These are phyloP conservation scores for Penicillium sp. DNA, from an alignment of 2,329 filamentous ascomycete genomes.

Conservation along the genomic window DNA sequence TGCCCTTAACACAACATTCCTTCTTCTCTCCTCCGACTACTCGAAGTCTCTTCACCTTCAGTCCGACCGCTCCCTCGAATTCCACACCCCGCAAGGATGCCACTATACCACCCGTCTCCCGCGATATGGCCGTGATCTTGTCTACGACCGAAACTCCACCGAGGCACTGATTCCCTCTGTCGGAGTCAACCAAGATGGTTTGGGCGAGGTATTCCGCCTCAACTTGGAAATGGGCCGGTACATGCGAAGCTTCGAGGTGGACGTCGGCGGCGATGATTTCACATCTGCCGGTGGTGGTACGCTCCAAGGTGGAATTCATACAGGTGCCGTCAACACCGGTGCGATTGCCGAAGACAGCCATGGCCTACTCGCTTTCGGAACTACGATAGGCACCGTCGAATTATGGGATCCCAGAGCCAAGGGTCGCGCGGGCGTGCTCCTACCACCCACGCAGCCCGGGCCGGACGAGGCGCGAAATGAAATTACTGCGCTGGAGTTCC, in stretches of 20 bases:
- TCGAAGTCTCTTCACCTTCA: slow-evolving; percentile 94
- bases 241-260: slow-evolving; percentile 90
- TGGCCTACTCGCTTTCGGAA: slow-evolving; percentile 90
- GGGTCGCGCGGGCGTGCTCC: slow-evolving; percentile 76
- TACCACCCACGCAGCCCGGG: slow-evolving; percentile 54
- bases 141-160: slow-evolving; percentile 79
- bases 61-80: slow-evolving; percentile 86
- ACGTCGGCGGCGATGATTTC: slow-evolving; percentile 83
- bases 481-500: slow-evolving; percentile 87
- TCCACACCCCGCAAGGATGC: slow-evolving; percentile 85
- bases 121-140: slow-evolving; percentile 85
- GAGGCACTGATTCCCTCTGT: slow-evolving; percentile 88
- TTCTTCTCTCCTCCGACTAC: slow-evolving; percentile 87
- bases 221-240: slow-evolving; percentile 92
- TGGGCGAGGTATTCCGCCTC: slow-evolving; percentile 89
- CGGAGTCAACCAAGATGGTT: slow-evolving; percentile 81
- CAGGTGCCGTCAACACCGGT: slow-evolving; percentile 84
- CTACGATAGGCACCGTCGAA: slow-evolving; percentile 91
- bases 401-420: slow-evolving; percentile 93
- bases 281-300: slow-evolving; percentile 68
- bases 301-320: slow-evolving; percentile 82
- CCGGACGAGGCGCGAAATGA: slow-evolving; percentile 55
- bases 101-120: slow-evolving; percentile 91
- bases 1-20: slow-evolving; percentile 87
- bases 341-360: slow-evolving; percentile 88